Evolutionary conservation across 306 rosid species (phyloP), one percentile per base, ranked within the genome.

Genomic region (Carpinus fangiana): DNA sequence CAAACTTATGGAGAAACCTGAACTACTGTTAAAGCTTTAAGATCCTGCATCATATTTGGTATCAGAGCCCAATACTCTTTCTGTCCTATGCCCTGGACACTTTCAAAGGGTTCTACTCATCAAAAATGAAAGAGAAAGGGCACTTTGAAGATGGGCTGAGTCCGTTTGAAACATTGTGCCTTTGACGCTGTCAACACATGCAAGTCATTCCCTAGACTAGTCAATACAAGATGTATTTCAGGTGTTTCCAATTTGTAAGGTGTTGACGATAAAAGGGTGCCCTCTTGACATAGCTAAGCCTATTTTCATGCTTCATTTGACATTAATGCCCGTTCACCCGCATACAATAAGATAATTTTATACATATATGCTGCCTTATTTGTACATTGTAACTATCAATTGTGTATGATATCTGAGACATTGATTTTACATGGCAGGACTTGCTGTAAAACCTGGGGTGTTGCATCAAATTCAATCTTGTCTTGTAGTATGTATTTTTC

Each of bases 381-480:
- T 46, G 21, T 45, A n/a, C 52, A 23, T 38, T 43, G 9, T 41
- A 20, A 21, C 34, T 45, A 68, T 54, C 34, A 38, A 21, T 48
- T 23, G 17, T 41, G 47, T 81, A 14, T 85, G 61, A 64, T 71
- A 72, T 51, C 74, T 76, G 73, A 55, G 21, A 18, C 53, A 59
- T 76, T 43, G 50, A 41, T 28, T 12, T 78, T 70, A n/a, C 46
- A 65, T 85, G 83, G 72, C 90, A 96, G 99, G 98, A 54, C 90
- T 96, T 77, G 96, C 93, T 74, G 82, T 91, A 82, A 91, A 93
- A 77, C 97, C 99, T 7, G 87, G 90, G 67, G 89, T 89, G 64
- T 81, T 93, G 86, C 90, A 81, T 72, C 92, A 87, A 85, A 85
- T 93, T 71, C 99, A 93, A 72, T 72, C 96, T 11, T 80, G 55